Evolutionary conservation across 306 rosid genomes (phyloP), one percentile per base, ranked within the genome.

Genomic region (Quercus mongolica): DNA sequence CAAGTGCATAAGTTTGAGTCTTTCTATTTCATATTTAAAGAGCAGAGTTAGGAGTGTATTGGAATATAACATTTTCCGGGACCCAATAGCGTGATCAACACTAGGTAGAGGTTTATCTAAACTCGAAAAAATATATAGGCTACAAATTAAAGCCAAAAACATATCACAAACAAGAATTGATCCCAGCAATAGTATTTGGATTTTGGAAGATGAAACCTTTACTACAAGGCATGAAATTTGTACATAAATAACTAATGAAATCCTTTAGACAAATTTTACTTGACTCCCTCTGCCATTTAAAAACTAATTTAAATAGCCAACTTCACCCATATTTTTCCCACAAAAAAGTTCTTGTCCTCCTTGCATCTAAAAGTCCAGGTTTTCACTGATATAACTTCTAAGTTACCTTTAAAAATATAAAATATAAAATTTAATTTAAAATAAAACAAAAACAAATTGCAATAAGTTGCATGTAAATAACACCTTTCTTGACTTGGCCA

Each of bases 401-500:
- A 46, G 44, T 38, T 38, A 64, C 9, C 44, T 28, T 30, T 31
- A 33, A 38, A 38, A 38, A 6, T 38, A 6, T 35, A 35, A 35
- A 35, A 35, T 6, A 26, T 35, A 35, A 35, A 35, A 26, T 26
- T 26, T 26, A 26, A 0, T 38, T 38, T 38, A 38, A 38, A 38
- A 6, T 2, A 46, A 64, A 81, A 26, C 28, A 26, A 26, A 26
- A 64, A 74, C 30, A 12, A 28, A 8, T 14, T 38, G 21, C 26
- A 33, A 46, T 46, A 46, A 46, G 15, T 46, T 15, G 15, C 23
- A 21, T 35, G 3, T 64, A 75, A 75, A 64, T 71, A 58, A 79
- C 26, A 88, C 94, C 92, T 84, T 88, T 81, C 73, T 83, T 55
- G 87, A 82, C 82, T 88, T 90, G 49, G 91, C 85, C 38, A 78